These are phyloP conservation scores for Citrullus colocynthis DNA, from an alignment of 306 rosid species.

Conservation along the genomic window DNA sequence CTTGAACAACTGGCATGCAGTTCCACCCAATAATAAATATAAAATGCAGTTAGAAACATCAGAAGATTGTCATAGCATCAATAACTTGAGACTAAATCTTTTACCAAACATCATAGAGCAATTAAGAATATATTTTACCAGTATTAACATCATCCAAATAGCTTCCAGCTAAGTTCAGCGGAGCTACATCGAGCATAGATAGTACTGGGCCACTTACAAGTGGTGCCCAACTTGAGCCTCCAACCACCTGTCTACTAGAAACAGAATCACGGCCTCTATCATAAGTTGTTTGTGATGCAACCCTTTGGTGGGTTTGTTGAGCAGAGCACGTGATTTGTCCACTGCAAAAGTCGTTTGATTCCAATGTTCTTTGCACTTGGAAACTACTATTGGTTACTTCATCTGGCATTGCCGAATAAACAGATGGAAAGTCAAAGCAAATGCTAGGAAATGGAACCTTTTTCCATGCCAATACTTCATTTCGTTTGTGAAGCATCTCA, in stretches of 20 bases:
- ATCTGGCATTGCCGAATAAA: slow-evolving; percentile 30
- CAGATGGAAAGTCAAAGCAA: slow-evolving; percentile 45
- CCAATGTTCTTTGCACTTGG: slow-evolving; percentile 20
- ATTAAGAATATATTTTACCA: slow-evolving; percentile 33
- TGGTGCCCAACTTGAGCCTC: slow-evolving; percentile 49
- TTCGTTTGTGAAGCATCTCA: slow-evolving; percentile 67
- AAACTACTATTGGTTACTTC: slow-evolving; percentile 27
- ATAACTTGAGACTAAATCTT: slow-evolving; percentile 1
- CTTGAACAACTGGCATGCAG: slow-evolving; percentile 49
- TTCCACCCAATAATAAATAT: slow-evolving; percentile 22
- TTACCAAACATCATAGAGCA: slow-evolving; percentile 29
- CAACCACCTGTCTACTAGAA: slow-evolving; percentile 29
- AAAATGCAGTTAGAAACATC: slow-evolving; percentile 7
- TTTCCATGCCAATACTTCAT: slow-evolving; percentile 42
- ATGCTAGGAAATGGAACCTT: slow-evolving; percentile 57
- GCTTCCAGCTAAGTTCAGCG: slow-evolving; percentile 51
- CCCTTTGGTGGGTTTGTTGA: slow-evolving; percentile 21
- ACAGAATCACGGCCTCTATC: slow-evolving; percentile 23
- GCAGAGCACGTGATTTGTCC: slow-evolving; percentile 22
- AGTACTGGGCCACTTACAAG: slow-evolving; percentile 39
- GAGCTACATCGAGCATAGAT: slow-evolving; percentile 67
- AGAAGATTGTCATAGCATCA: background rate
- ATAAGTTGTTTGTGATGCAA: slow-evolving; percentile 15
- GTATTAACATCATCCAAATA: slow-evolving; percentile 50
- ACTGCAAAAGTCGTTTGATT: slow-evolving; percentile 24